A percentile compares a stretch with the other conserved stretches of the same genome.
phyloP scores from a whole-genome alignment of 1,284 basidiomycete genomes.

The Anthracocystis panici-leucophaei region DNA sequence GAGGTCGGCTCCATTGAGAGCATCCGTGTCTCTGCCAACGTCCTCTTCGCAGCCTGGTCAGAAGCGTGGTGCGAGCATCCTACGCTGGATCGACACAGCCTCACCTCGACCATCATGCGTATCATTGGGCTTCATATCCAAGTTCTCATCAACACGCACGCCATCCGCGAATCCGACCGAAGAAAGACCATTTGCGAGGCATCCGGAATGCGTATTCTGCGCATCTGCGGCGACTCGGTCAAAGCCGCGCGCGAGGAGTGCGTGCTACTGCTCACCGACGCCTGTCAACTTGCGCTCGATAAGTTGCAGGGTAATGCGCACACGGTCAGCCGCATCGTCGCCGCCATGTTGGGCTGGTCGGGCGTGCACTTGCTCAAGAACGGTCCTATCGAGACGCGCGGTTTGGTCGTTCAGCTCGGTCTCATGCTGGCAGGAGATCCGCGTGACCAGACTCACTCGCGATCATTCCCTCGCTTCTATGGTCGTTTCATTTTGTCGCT shows the following conservation, averaged over 20 bases:
- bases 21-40: slow-evolving; percentile 50
- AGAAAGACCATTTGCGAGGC: slow-evolving; percentile 44
- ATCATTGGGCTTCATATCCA: slow-evolving; percentile 52
- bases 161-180: slow-evolving; percentile 47
- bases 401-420: slow-evolving; percentile 47
- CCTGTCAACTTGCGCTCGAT: slow-evolving; percentile 37
- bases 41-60: slow-evolving; percentile 42
- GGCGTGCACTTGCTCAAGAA: slow-evolving; percentile 52
- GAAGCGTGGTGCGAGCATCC: slow-evolving; percentile 55
- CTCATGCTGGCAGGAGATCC: slow-evolving; percentile 48
- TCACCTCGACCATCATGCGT: slow-evolving; percentile 49
- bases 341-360: slow-evolving; percentile 51
- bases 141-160: slow-evolving; percentile 51
- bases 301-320: slow-evolving; percentile 36
- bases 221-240: slow-evolving; percentile 39
- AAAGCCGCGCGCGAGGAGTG: slow-evolving; percentile 46
- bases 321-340: slow-evolving; percentile 37
- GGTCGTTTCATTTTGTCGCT: slow-evolving; percentile 51
- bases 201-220: slow-evolving; percentile 45
- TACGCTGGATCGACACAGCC: slow-evolving; percentile 28
- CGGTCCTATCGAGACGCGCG: slow-evolving; percentile 48
- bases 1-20: slow-evolving; percentile 53
- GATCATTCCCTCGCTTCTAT: slow-evolving; percentile 49
- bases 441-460: slow-evolving; percentile 32
- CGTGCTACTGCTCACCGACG: slow-evolving; percentile 33